These are phyloP conservation scores for Atkinsonella hypoxylon DNA, from an alignment of 2,329 filamentous ascomycete genomes.

Conservation along the genomic window DNA sequence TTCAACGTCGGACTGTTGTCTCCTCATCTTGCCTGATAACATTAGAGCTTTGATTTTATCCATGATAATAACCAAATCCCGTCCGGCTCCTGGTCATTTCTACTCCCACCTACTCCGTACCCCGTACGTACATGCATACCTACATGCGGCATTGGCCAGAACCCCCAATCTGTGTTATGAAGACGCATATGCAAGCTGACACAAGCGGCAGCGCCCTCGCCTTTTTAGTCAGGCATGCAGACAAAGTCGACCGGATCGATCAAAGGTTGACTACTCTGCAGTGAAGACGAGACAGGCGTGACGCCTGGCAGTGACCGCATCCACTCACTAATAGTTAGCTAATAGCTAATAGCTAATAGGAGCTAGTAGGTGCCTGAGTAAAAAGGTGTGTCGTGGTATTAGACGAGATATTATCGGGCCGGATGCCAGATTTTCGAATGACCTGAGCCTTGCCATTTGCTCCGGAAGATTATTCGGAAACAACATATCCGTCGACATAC, in stretches of 20 bases:
- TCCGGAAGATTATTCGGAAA: neutral
- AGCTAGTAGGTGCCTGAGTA: neutral
- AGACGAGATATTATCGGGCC: neutral
- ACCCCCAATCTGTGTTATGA: neutral
- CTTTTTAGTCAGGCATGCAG: too few relatives aligned
- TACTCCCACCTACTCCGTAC: neutral
- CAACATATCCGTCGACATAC: neutral
- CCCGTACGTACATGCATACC: too few relatives aligned
- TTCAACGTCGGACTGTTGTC: neutral
- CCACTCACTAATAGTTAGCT: neutral
- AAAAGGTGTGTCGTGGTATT: neutral
- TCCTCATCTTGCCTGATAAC: neutral
- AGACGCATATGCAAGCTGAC: neutral
- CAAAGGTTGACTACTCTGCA: too few relatives aligned
- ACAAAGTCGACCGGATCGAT: too few relatives aligned
- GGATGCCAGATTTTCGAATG: neutral
- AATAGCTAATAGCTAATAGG: too few relatives aligned
- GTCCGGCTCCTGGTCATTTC: neutral
- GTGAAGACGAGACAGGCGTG: too few relatives aligned
- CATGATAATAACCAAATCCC: neutral
- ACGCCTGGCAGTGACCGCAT: too few relatives aligned
- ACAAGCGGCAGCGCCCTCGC: too few relatives aligned
- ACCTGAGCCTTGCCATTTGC: neutral
- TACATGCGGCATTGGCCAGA: neutral
- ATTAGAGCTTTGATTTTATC: neutral